Conservation (phyloP, 257 asterid genomes). For the Fraxinus americana region DNA sequence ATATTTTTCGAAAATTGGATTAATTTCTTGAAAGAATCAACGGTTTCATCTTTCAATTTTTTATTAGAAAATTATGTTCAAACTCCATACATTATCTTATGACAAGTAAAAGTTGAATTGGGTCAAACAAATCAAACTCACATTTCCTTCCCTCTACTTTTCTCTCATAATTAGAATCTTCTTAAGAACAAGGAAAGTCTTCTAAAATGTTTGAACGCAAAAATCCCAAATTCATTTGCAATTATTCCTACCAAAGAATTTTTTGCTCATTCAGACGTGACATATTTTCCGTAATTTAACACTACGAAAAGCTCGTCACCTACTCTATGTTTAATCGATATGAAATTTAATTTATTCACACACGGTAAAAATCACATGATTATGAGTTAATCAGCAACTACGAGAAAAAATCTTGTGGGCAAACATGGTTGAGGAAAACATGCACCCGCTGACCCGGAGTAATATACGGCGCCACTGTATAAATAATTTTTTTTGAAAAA, state of each 20-base stretch:
- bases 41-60: too few species aligned
- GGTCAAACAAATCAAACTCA: neutral
- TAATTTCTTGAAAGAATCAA: too few species aligned
- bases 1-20: too few species aligned
- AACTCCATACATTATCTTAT: neutral
- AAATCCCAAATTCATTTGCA: neutral
- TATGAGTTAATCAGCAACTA: neutral
- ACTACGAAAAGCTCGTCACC: too few species aligned
- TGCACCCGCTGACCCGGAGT: conserved; percentile 1
- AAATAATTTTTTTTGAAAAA: neutral
- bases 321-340: too few species aligned
- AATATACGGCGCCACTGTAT: neutral
- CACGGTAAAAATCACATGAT: neutral
- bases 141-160: neutral
- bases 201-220: neutral
- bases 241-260: too few species aligned
- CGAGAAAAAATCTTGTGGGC: neutral
- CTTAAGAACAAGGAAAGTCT: conserved; percentile 3
- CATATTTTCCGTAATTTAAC: too few species aligned
- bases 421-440: conserved; percentile 27
- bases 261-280: too few species aligned
- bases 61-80: neutral
- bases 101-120: neutral
- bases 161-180: neutral
- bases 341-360: too few species aligned